A percentile compares a stretch with the other conserved stretches of the same genome.
These are phyloP conservation scores for Echeveria elegans DNA, from an alignment of 164 flowering plant species.

Conservation along the genomic window DNA sequence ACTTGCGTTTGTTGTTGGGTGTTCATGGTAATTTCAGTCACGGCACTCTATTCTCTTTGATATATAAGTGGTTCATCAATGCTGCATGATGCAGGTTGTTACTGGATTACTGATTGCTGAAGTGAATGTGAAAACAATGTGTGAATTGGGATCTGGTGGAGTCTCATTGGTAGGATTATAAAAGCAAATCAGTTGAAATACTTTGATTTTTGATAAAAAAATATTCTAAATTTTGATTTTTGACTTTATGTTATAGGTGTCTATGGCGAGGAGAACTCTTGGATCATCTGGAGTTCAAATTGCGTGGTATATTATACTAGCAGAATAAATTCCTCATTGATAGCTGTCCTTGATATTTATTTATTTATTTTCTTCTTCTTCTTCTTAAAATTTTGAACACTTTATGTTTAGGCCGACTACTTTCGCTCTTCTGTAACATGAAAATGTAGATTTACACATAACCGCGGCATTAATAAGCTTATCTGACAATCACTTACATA, in stretches of 20 bases:
- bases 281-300: slow-evolving; percentile 54
- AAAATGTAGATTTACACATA: background rate
- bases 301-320: slow-evolving; percentile 37
- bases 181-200: background rate
- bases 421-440: background rate
- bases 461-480: background rate
- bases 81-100: slow-evolving; percentile 47
- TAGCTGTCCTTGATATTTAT: background rate
- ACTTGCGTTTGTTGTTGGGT: slow-evolving; percentile 74
- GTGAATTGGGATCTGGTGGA: slow-evolving; percentile 94
- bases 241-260: slow-evolving; percentile 32
- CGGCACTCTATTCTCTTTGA: background rate
- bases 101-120: slow-evolving; percentile 91
- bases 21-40: slow-evolving; percentile 64
- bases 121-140: slow-evolving; percentile 92
- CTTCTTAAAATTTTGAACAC: too few species aligned
- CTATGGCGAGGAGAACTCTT: slow-evolving; percentile 66
- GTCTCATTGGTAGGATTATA: slow-evolving; percentile 63
- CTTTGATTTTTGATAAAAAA: background rate
- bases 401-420: background rate
- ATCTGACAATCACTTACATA: background rate
- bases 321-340: background rate
- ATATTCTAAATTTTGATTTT: background rate
- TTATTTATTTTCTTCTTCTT: too few species aligned
- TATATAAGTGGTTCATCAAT: background rate